Base-by-base conservation (phyloP, 2,329 filamentous ascomycete genomes). In the Cordyceps pruinosa region DNA sequence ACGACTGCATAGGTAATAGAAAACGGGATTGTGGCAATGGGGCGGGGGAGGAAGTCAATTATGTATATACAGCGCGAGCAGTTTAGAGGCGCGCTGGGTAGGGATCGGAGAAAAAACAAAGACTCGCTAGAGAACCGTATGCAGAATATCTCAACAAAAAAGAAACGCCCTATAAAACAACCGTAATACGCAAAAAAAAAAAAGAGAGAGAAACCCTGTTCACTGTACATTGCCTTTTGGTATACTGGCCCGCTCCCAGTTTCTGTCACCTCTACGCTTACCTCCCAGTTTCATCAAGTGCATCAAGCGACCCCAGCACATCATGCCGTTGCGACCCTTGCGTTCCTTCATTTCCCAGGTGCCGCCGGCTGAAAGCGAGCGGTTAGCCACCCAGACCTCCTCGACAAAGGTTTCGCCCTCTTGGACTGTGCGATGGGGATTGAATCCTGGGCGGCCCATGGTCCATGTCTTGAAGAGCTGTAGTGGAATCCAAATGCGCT, bases 401-500 rank as follows among this genome's bases (percentile, higher is more conserved):
- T 84, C 80, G 8, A 65, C 68, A 23, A 84, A 78, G 1, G 66
- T 59, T 53, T 85, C 72, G 17, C 85, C 87, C 45, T 82, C 77
- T 53, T 75, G 70, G 60, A 89, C 84, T 2, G 72, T 70, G 3
- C 85, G 77, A 21, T 87, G 78, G 10, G 81, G 78, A 63, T 89
- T 88, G 58, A 73, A 74, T 32, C 75, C 75, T 1, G 86, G 86
- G 54, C 87, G 72, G 5, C 77, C 74, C 6, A 79, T 77, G 5
- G 84, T 63, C 59, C 74, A 73, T 53, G 81, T 86, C 15, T 84
- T 68, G 19, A 89, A 66, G 28, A 75, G 72, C 64, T 90, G 85
- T 3, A 82, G 75, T 4, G 80, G 69, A 0, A 77, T 74, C 60
- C 87, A 85, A 0, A 90, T 73, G 5, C 82, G 74, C 69, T 91